Conservation (phyloP, 1,139 yeast species). For the Taiozyma sp. region DNA sequence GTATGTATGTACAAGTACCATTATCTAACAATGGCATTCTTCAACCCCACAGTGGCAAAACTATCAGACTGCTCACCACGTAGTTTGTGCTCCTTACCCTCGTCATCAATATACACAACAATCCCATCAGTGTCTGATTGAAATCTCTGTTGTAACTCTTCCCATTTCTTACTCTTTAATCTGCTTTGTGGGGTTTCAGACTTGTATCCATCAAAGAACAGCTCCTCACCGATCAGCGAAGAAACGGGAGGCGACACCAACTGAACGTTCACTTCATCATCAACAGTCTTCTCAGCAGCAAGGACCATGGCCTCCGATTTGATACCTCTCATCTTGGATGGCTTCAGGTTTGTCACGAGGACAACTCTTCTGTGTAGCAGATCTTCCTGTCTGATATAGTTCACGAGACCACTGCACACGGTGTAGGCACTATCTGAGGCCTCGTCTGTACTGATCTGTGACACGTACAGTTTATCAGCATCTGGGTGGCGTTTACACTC, state of each 20-base stretch:
- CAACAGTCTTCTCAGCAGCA: conserved; percentile 37
- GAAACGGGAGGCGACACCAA: conserved; percentile 35
- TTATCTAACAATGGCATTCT: neutral
- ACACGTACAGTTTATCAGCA: conserved; percentile 52
- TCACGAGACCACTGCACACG: conserved; percentile 58
- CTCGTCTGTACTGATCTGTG: conserved; percentile 31
- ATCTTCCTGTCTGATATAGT: conserved; percentile 41
- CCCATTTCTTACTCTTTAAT: conserved; percentile 20
- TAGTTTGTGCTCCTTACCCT: conserved; percentile 2
- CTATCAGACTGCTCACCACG: neutral
- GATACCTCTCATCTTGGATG: conserved; percentile 62
- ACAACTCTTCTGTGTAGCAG: conserved; percentile 48
- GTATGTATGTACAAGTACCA: no score
- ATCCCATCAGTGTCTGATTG: conserved; percentile 15
- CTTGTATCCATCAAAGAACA: conserved; percentile 22
- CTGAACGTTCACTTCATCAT: conserved; percentile 26
- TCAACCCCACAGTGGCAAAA: neutral
- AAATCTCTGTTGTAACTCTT: conserved; percentile 14
- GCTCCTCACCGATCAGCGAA: conserved; percentile 25
- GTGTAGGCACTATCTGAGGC: conserved; percentile 27
- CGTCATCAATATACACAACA: conserved; percentile 13
- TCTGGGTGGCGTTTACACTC: conserved; percentile 42
- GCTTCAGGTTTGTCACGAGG: conserved; percentile 56
- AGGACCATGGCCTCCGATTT: conserved; percentile 55
- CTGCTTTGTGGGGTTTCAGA: conserved; percentile 4